Conservation (phyloP, 1,139 yeast species). For the Spathaspora jeffriesii region DNA sequence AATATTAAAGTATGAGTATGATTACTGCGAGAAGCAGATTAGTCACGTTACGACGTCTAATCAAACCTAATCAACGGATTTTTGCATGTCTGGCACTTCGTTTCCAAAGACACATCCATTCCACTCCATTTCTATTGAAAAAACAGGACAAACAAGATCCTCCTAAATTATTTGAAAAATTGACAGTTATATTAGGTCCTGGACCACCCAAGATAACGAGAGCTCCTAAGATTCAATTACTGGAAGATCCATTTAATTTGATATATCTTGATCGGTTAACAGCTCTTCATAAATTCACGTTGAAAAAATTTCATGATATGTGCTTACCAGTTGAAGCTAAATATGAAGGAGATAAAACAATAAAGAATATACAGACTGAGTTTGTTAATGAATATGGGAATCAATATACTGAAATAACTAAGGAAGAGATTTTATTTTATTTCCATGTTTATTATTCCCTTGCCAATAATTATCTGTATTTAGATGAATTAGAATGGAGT, state of each 20-base stretch:
- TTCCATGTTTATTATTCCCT: constrained; percentile 32
- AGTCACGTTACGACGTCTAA: neutral
- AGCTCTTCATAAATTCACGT: constrained; percentile 10
- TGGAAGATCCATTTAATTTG: constrained; percentile 10
- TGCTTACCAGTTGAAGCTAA: constrained; percentile 6
- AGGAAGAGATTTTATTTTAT: constrained; percentile 27
- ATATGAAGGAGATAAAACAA: constrained; percentile 3
- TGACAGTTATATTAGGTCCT: neutral
- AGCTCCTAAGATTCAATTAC: constrained; percentile 6
- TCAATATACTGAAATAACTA: constrained; percentile 11
- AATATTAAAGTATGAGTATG: neutral
- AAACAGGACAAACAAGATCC: neutral
- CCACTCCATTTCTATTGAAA: neutral
- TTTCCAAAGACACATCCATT: neutral
- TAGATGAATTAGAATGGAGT: constrained; percentile 31
- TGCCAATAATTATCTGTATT: constrained; percentile 27
- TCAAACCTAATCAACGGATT: neutral
- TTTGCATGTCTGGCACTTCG: neutral
- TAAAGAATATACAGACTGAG: constrained; percentile 8
- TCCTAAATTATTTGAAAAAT: neutral
- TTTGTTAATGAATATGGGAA: constrained; percentile 5
- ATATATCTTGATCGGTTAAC: constrained; percentile 7
- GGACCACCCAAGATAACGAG: neutral
- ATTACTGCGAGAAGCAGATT: constrained; percentile 4
- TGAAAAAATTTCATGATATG: constrained; percentile 8